Percentiles rank a stretch among this genome's conserved stretches.
Evolutionary conservation across 2,329 filamentous ascomycete species (phyloP).

Genomic region (Ceratocystiopsis brevicomis): DNA sequence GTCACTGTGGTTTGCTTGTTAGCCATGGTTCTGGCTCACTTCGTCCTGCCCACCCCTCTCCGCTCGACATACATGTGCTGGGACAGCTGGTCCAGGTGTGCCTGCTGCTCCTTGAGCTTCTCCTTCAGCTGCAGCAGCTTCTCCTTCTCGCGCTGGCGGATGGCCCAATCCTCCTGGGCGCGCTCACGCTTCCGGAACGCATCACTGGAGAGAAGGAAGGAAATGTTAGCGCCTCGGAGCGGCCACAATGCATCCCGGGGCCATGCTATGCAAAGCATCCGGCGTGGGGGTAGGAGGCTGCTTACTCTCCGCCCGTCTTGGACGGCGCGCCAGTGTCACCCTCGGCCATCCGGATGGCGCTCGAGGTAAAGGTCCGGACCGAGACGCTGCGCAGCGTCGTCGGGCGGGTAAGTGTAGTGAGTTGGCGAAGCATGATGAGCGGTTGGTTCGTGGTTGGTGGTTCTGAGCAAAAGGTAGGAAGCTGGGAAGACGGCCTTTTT

Average conservation of each 20-base stretch:
- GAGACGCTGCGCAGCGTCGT: conserved; percentile 30
- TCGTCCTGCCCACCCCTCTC: neutral
- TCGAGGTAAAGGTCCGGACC: conserved; percentile 42
- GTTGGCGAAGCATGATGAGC: conserved; percentile 47
- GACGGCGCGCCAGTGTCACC: conserved; percentile 50
- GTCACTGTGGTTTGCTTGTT: conserved; percentile 32
- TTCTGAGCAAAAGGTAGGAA: neutral
- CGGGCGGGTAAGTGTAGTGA: conserved; percentile 33
- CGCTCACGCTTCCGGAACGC: conserved; percentile 84
- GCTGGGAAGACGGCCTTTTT: neutral
- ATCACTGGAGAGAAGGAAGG: conserved; percentile 37
- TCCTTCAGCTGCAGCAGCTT: conserved; percentile 65
- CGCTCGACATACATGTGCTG: conserved; percentile 55
- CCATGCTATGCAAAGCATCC: no score
- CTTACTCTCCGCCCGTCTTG: conserved; percentile 21
- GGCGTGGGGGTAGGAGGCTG: neutral
- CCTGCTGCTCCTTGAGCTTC: conserved; percentile 58
- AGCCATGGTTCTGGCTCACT: neutral
- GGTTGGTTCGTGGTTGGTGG: neutral
- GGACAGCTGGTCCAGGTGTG: conserved; percentile 68
- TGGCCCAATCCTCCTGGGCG: conserved; percentile 68
- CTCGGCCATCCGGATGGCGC: conserved; percentile 43
- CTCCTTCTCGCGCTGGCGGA: conserved; percentile 73
- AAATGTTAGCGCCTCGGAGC: no score
- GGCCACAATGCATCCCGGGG: no score